Evolutionary conservation across 192 early-diverging fungal genomes (phyloP).

Genomic region (Kappamyces sp.): DNA sequence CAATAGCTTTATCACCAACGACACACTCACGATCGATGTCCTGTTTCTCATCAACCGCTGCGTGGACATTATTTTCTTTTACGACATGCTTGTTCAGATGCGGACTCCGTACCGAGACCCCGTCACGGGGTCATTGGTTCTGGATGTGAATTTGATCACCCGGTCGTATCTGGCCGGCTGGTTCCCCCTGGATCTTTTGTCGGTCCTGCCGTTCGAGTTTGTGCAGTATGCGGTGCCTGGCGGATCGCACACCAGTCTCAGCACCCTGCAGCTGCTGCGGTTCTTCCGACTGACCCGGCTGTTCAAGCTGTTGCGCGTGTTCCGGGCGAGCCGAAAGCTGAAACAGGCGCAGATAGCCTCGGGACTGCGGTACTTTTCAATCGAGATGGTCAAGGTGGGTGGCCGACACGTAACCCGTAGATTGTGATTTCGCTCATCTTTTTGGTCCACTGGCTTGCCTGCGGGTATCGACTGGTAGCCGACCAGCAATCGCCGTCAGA

Average conservation of each 20-base stretch:
- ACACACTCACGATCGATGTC: slow-evolving; percentile 27
- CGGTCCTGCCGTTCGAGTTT: slow-evolving; percentile 42
- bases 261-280: slow-evolving; percentile 31
- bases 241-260: slow-evolving; percentile 8
- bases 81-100: slow-evolving; percentile 46
- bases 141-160: slow-evolving; percentile 28
- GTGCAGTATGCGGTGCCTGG: slow-evolving; percentile 14
- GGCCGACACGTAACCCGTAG: slow-evolving; percentile 14
- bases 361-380: slow-evolving; percentile 35
- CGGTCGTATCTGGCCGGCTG: slow-evolving; percentile 31
- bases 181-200: slow-evolving; percentile 41
- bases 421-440: slow-evolving; percentile 33
- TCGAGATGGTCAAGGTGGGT: slow-evolving; percentile 40
- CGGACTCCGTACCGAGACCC: slow-evolving; percentile 43
- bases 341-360: slow-evolving; percentile 37
- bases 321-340: slow-evolving; percentile 45
- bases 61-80: slow-evolving; percentile 44
- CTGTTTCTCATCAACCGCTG: slow-evolving; percentile 43
- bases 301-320: slow-evolving; percentile 43
- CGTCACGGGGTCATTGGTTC: slow-evolving; percentile 36
- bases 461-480: slow-evolving; percentile 38
- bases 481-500: slow-evolving; percentile 28
- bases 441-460: slow-evolving; percentile 46
- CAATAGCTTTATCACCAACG: slow-evolving; percentile 1
- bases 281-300: slow-evolving; percentile 39